Evolutionary conservation across 2,329 filamentous ascomycete species (phyloP).

Genomic region (Aspergillus sp.): DNA sequence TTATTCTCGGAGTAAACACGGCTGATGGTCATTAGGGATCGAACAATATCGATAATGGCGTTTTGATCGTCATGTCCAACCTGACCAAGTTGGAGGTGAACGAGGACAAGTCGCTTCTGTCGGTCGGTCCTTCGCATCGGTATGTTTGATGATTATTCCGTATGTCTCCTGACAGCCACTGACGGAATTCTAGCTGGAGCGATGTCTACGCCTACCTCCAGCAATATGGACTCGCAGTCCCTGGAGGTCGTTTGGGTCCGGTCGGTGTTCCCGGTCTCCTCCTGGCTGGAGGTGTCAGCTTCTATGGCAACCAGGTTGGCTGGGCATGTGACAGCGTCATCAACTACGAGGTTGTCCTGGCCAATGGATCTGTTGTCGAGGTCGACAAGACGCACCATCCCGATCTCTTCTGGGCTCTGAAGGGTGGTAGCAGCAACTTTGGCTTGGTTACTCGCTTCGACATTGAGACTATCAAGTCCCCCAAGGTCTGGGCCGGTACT

Average conservation of each 20-base stretch:
- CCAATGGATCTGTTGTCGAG: constrained; percentile 32
- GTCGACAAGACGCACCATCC: constrained; percentile 24
- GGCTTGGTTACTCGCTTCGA: constrained; percentile 40
- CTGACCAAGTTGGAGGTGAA: constrained; percentile 23
- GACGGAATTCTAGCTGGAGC: constrained; percentile 17
- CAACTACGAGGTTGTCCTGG: constrained; percentile 33
- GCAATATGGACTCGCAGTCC: constrained; percentile 14
- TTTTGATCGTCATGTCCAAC: constrained; percentile 28
- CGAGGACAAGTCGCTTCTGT: constrained; percentile 22
- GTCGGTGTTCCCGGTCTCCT: constrained; percentile 25
- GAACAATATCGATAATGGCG: constrained; percentile 29
- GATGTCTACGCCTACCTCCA: constrained; percentile 29
- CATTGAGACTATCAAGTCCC: constrained; percentile 24
- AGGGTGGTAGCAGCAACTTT: constrained; percentile 42
- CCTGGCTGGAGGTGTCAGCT: constrained; percentile 24
- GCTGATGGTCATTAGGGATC: constrained; percentile 16
- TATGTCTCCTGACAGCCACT: no score
- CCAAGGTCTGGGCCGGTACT: constrained; percentile 30
- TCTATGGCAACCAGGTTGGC: constrained; percentile 24
- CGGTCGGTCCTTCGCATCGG: constrained; percentile 24
- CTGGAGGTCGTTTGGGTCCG: constrained; percentile 24
- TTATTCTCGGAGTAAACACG: not conserved
- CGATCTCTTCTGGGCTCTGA: constrained; percentile 38
- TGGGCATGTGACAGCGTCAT: constrained; percentile 24
- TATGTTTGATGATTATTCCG: constrained; percentile 6